Evolutionary conservation across 768 basidiomycete genomes (phyloP).

Genomic region (Kwoniella sp.): DNA sequence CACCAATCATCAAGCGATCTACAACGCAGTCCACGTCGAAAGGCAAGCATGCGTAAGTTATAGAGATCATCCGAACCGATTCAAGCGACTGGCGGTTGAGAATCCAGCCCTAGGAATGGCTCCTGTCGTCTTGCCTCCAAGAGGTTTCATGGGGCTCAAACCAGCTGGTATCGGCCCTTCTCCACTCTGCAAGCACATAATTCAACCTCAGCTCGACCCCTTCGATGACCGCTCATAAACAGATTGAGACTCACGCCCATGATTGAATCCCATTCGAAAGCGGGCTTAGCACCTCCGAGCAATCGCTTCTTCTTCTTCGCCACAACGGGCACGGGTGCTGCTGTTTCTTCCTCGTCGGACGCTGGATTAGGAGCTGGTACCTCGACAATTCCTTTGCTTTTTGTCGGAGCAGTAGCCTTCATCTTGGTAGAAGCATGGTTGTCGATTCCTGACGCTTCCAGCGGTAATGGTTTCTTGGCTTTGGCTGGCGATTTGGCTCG

Average conservation of each 20-base stretch:
- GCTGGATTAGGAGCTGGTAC: constrained; percentile 11
- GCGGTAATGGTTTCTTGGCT: constrained; percentile 23
- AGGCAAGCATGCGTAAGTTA: too few relatives aligned
- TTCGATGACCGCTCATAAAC: not conserved
- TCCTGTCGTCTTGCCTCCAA: constrained; percentile 25
- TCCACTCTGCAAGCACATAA: constrained; percentile 33
- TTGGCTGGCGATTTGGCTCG: constrained; percentile 24
- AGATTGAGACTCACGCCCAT: constrained; percentile 37
- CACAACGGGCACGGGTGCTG: not conserved
- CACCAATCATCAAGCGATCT: too few relatives aligned
- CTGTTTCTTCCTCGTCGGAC: not conserved
- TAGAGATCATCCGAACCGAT: constrained; percentile 7
- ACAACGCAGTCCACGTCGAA: not conserved
- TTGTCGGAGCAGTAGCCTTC: constrained; percentile 9
- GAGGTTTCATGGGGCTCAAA: constrained; percentile 42
- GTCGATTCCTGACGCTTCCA: constrained; percentile 19
- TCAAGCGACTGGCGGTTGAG: constrained; percentile 21
- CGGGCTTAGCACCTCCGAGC: constrained; percentile 34
- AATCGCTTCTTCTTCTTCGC: constrained; percentile 53
- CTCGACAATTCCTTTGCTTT: constrained; percentile 9
- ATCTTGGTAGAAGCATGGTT: constrained; percentile 10
- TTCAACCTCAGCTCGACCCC: not conserved
- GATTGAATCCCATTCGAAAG: constrained; percentile 49
- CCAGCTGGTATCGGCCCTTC: constrained; percentile 45
- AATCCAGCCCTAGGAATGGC: constrained; percentile 44